Evolutionary conservation across 495 filamentous ascomycete genomes (phyloP).

Genomic region (Penicillium subrubescens): DNA sequence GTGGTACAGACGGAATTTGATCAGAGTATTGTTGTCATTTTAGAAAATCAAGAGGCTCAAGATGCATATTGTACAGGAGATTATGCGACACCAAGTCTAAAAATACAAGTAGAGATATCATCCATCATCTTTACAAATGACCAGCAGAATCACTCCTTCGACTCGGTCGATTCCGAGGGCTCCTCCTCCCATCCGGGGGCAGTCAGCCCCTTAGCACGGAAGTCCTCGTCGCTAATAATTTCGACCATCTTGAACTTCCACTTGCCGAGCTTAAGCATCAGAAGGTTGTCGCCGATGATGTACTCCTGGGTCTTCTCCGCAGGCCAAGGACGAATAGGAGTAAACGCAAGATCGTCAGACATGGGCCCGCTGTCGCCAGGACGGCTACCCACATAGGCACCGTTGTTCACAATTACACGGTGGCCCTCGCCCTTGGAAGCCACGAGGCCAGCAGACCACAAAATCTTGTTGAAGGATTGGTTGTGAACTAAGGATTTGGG

Average conservation of each 20-base stretch:
- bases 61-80: slow-evolving; percentile 21
- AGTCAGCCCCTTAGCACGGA: slow-evolving; percentile 42
- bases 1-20: not conserved
- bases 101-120: slow-evolving; percentile 22
- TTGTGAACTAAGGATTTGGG: slow-evolving; percentile 64
- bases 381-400: slow-evolving; percentile 65
- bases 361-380: slow-evolving; percentile 57
- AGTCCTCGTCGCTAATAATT: slow-evolving; percentile 74
- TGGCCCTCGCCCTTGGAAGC: slow-evolving; percentile 66
- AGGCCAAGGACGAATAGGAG: slow-evolving; percentile 59
- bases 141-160: not conserved
- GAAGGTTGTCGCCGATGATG: slow-evolving; percentile 60
- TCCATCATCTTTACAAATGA: slow-evolving; percentile 4
- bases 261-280: slow-evolving; percentile 78
- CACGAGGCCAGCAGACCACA: slow-evolving; percentile 70
- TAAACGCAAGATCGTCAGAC: slow-evolving; percentile 62
- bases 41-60: not conserved
- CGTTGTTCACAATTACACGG: slow-evolving; percentile 58
- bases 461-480: slow-evolving; percentile 62
- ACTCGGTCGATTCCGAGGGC: slow-evolving; percentile 8
- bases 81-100: slow-evolving; percentile 23
- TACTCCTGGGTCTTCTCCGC: slow-evolving; percentile 59
- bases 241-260: slow-evolving; percentile 75
- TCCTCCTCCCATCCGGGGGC: slow-evolving; percentile 44
- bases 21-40: not conserved